phyloP scores from a whole-genome alignment of 2,329 filamentous ascomycete species.

The Chaetomium olivaceum region DNA sequence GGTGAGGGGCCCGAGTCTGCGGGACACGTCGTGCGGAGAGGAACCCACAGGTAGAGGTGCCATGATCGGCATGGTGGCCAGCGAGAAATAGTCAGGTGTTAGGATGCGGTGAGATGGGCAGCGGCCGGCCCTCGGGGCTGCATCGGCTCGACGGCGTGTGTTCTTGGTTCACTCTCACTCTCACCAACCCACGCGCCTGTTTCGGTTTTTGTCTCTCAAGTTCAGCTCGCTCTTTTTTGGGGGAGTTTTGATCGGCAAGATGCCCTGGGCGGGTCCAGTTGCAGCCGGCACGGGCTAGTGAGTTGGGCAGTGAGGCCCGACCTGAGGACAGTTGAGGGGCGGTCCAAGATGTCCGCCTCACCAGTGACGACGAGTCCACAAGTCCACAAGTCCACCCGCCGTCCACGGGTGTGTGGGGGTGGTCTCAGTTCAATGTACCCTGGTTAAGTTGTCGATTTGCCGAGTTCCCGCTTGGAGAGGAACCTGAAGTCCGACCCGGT shows the following conservation, averaged over 20 bases:
- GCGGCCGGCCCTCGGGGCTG: not conserved
- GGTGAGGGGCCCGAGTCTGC: constrained; percentile 16
- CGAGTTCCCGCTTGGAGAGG: not conserved
- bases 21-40: constrained; percentile 17
- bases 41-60: constrained; percentile 9
- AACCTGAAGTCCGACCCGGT: not conserved
- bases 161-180: not conserved
- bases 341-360: not conserved
- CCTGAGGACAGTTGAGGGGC: not conserved
- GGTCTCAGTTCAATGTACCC: not conserved
- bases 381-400: not conserved
- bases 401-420: not conserved
- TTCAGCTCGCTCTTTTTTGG: not conserved
- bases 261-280: constrained; percentile 16
- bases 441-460: not conserved
- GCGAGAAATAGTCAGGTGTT: not conserved
- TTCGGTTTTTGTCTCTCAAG: not conserved
- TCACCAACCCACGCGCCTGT: not conserved
- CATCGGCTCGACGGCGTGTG: constrained; percentile 14
- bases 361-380: constrained; percentile 2
- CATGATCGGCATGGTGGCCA: constrained; percentile 22
- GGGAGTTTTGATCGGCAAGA: not conserved
- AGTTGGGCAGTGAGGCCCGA: constrained; percentile 14
- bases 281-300: constrained; percentile 2
- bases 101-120: constrained; percentile 7